These are phyloP conservation scores for Pontederia crassipes DNA, from an alignment of 176 grass and related monocot genomes.

Conservation along the genomic window DNA sequence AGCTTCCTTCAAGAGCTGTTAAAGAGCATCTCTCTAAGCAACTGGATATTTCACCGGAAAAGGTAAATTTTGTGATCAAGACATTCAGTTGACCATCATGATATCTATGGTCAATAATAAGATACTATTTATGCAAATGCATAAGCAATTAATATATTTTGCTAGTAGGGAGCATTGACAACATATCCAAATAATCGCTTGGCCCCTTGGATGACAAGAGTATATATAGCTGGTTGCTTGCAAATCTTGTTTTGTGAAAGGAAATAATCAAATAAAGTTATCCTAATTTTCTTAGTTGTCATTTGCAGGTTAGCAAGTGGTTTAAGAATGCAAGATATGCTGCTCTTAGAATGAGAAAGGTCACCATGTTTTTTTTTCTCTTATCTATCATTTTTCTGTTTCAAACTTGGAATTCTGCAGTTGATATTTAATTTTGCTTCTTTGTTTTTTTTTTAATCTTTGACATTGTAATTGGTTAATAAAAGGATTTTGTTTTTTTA, in stretches of 20 bases:
- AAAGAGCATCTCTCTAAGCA: constrained; percentile 72
- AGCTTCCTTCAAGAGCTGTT: constrained; percentile 66
- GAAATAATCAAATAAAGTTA: constrained; percentile 1
- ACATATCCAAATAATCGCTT: not conserved
- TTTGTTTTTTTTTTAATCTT: not conserved
- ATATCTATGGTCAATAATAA: not conserved
- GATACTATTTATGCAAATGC: not conserved
- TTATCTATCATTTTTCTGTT: not conserved
- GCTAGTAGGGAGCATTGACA: not conserved
- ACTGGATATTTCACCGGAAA: constrained; percentile 71
- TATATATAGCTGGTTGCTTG: not conserved
- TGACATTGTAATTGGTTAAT: not conserved
- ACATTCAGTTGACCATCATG: not conserved
- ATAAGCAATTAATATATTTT: too few species aligned
- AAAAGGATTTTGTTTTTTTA: not conserved
- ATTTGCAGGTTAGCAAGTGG: constrained; percentile 79
- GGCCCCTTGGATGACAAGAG: not conserved
- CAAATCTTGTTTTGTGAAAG: not conserved
- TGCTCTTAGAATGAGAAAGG: constrained; percentile 81
- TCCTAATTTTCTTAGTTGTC: constrained; percentile 14
- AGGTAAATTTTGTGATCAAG: constrained; percentile 30
- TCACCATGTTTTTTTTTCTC: constrained; percentile 12
- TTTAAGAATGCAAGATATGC: constrained; percentile 95
- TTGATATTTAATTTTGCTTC: not conserved
- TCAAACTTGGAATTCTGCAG: not conserved